These are phyloP conservation scores for Thuidium tamariscinum DNA, from an alignment of 225 moss, liverwort and hornwort genomes.

Conservation along the genomic window DNA sequence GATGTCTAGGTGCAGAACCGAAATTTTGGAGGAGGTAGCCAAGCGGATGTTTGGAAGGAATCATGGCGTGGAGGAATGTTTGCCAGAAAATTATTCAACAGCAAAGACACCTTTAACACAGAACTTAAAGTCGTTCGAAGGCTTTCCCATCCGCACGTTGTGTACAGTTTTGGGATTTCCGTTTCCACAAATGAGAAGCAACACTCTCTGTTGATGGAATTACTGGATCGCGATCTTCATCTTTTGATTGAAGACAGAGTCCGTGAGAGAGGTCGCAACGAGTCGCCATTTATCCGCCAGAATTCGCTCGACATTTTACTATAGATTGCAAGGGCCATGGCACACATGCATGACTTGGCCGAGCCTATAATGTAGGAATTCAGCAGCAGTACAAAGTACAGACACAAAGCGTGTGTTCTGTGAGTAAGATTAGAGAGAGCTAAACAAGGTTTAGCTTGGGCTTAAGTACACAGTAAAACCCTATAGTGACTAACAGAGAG, in stretches of 20 bases:
- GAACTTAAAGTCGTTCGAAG: background rate
- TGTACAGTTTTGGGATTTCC: background rate
- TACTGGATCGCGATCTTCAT: background rate
- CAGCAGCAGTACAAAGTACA: too few species aligned
- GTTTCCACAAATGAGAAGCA: background rate
- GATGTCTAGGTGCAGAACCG: background rate
- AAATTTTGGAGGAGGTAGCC: background rate
- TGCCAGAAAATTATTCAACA: background rate
- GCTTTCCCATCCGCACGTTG: background rate
- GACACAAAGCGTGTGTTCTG: too few species aligned
- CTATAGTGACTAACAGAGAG: too few species aligned
- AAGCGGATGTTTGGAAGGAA: background rate
- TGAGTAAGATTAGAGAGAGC: too few species aligned
- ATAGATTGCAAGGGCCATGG: constrained; percentile 7
- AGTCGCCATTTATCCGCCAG: background rate
- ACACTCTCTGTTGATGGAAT: background rate
- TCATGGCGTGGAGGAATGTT: constrained; percentile 8
- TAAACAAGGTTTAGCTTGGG: too few species aligned
- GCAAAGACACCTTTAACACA: background rate
- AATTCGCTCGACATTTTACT: constrained; percentile 3
- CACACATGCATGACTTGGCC: background rate
- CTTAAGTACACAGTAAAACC: too few species aligned
- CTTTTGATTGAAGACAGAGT: background rate
- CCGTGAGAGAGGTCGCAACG: too few species aligned
- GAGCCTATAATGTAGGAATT: too few species aligned